Percentiles rank a stretch among this genome's conserved stretches.
These are phyloP conservation scores for Rhododendron kiyosumense DNA, from an alignment of 148 eudicot genomes.

Conservation along the genomic window DNA sequence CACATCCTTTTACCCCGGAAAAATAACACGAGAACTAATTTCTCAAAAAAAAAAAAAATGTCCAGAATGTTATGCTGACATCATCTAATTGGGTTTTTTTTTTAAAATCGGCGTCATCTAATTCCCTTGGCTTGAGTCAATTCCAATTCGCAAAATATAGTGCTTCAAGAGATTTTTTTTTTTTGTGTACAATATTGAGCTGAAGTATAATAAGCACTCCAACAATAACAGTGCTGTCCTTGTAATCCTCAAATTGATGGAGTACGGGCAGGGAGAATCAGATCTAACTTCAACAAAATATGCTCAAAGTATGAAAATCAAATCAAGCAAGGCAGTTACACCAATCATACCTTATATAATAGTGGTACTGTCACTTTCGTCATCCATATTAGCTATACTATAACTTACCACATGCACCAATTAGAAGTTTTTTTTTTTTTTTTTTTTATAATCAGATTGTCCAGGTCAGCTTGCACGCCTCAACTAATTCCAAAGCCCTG, in stretches of 20 bases:
- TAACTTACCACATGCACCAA: neutral
- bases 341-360: neutral
- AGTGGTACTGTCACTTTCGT: neutral
- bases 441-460: neutral
- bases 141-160: no score
- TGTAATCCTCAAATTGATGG: neutral
- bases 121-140: no score
- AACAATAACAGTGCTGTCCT: neutral
- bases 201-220: neutral
- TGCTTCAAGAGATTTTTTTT: no score
- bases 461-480: neutral
- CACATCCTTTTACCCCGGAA: neutral
- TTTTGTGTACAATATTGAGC: neutral
- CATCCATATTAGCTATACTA: neutral
- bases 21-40: no score
- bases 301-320: neutral
- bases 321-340: neutral
- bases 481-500: no score
- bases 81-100: neutral
- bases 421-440: no score
- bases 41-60: neutral
- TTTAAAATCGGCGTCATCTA: no score
- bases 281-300: neutral
- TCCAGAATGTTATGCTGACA: neutral
- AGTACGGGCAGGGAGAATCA: neutral